Percentiles rank a stretch among this genome's conserved stretches.
phyloP scores from a whole-genome alignment of 1,139 yeast genomes.

The Candida tetrigidarum region DNA sequence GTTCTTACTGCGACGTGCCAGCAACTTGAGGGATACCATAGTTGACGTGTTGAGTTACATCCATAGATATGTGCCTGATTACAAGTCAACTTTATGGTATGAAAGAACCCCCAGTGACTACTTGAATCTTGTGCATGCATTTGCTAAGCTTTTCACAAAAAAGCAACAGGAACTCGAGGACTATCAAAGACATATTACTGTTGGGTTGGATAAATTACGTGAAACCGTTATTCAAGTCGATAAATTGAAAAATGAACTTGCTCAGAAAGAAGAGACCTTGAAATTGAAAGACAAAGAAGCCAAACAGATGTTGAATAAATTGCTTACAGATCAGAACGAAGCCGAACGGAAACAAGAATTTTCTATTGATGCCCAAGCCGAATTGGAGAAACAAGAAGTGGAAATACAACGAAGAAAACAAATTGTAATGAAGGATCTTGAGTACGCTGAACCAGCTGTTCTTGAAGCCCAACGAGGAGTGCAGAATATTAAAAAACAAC shows the following conservation, averaged over 20 bases:
- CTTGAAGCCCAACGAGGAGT: constrained; percentile 86
- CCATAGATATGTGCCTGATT: constrained; percentile 35
- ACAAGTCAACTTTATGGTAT: constrained; percentile 15
- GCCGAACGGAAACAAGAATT: constrained; percentile 92
- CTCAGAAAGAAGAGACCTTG: constrained; percentile 56
- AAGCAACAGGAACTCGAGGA: constrained; percentile 60
- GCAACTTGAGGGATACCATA: constrained; percentile 48
- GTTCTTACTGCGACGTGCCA: constrained; percentile 12
- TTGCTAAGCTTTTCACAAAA: constrained; percentile 43
- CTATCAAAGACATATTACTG: constrained; percentile 70
- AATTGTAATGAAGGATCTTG: constrained; percentile 65
- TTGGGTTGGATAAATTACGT: constrained; percentile 74
- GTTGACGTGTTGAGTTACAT: constrained; percentile 51
- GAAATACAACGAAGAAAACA: constrained; percentile 60
- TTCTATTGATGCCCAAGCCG: constrained; percentile 74
- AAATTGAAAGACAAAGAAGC: constrained; percentile 69
- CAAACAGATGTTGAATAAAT: constrained; percentile 66
- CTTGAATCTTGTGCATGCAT: constrained; percentile 54
- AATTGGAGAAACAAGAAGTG: constrained; percentile 68
- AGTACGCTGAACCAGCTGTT: constrained; percentile 82
- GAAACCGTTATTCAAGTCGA: constrained; percentile 81
- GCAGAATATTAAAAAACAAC: constrained; percentile 89
- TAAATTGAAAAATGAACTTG: constrained; percentile 56
- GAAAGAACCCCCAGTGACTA: constrained; percentile 47
- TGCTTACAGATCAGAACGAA: constrained; percentile 89